Evolutionary conservation across 148 eudicot species (phyloP).

Genomic region (Rhododendron ovatum): DNA sequence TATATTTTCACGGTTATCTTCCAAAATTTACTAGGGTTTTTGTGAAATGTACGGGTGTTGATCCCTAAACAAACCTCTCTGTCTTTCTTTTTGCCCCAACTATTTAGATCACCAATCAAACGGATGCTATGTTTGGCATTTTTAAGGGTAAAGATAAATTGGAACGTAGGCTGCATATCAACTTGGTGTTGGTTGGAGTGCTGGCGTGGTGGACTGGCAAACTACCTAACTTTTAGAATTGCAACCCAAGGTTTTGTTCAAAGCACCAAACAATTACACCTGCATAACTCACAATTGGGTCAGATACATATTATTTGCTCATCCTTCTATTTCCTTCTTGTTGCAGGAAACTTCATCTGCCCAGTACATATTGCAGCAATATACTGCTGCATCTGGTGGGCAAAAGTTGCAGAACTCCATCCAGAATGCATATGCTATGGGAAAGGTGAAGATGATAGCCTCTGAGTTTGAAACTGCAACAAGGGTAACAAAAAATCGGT

Average conservation of each 20-base stretch:
- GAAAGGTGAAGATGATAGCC: slow-evolving; percentile 50
- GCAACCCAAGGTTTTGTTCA: background rate
- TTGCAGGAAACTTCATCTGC: slow-evolving; percentile 56
- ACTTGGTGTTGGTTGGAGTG: background rate
- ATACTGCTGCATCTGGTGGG: slow-evolving; percentile 53
- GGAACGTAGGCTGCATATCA: slow-evolving; percentile 1
- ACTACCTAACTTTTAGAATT: background rate
- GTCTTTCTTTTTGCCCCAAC: background rate
- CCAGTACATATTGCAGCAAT: slow-evolving; percentile 56
- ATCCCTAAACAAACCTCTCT: background rate
- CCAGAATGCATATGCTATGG: slow-evolving; percentile 51
- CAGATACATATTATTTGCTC: background rate
- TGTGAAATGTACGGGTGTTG: background rate
- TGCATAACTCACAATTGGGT: background rate
- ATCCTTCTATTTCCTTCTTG: background rate
- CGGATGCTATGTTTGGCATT: background rate
- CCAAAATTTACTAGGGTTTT: background rate
- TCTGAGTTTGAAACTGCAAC: slow-evolving; percentile 49
- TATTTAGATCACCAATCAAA: background rate
- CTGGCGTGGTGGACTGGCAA: background rate
- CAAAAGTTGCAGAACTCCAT: slow-evolving; percentile 37
- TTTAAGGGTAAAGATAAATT: slow-evolving; percentile 30
- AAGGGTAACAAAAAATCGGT: slow-evolving; percentile 29
- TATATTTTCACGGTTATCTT: background rate
- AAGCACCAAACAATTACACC: background rate